Base-by-base conservation (phyloP, 2,329 filamentous ascomycete species). In the Ascochyta fabae region DNA sequence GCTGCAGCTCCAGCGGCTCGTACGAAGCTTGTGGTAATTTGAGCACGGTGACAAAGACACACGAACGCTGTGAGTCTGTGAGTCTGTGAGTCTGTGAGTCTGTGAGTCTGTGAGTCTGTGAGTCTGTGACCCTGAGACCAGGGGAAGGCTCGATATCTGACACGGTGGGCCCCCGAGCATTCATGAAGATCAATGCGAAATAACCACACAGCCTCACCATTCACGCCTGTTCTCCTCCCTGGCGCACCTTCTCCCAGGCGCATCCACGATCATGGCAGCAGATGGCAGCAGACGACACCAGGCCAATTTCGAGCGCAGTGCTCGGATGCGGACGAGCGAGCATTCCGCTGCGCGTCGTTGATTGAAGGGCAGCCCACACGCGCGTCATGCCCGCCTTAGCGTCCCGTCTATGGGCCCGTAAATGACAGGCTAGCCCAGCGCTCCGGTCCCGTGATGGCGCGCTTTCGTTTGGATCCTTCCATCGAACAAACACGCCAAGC, bases 311-410 rank as follows among this genome's bases (percentile, higher is more conserved):
- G 22, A 23, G 31, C 33, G 15, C 33, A 36, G 26, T 35, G 51
- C 26, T 45, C 63, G 61, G 61, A 64, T 61, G 57, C 56, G 57
- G 63, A 60, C 53, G 46, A 52, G 46, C 40, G 39, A 55, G 46
- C 55, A 60, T 57, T 61, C 60, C 62, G 62, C 58, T 63, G 60
- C 58, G 53, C 56, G 58, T 51, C 53, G 53, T 46, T 34, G 23
- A 38, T 38, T 46, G 34, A 40, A 22, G n/a, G 24, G 31, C 27
- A 23, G 10, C 49, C 27, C 8, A 29, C 47, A 9, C 48, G 35
- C 34, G 48, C 48, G 48, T 50, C 57, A 49, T 49, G 47, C 35
- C 54, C 24, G 27, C 36, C 48, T 42, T 48, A 22, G 52, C 40
- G 29, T 43, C 51, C 50, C 31, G 19, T 24, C 29, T 50, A 19